phyloP scores from a whole-genome alignment of 202 grass and related monocot genomes.

The Setaria viridis region DNA sequence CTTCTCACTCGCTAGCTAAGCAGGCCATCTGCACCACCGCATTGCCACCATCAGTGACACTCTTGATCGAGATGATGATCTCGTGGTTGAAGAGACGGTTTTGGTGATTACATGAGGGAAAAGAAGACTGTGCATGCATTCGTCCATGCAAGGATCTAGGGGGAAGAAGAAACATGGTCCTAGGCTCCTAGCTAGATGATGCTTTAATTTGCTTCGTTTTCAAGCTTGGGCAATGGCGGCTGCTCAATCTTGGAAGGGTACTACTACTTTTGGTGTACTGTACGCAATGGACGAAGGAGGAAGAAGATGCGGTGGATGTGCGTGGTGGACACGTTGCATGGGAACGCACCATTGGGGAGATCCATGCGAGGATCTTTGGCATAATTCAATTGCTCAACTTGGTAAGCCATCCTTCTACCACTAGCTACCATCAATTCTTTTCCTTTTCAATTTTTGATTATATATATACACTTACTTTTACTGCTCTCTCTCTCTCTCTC shows the following conservation, averaged over 20 bases:
- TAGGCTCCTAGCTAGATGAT: background rate
- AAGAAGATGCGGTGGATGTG: conserved; percentile 15
- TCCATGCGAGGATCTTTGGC: conserved; percentile 47
- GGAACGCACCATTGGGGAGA: conserved; percentile 47
- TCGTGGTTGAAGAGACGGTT: background rate
- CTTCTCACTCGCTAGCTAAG: background rate
- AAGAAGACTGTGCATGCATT: background rate
- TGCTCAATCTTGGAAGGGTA: conserved; percentile 2
- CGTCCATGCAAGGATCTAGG: conserved; percentile 27
- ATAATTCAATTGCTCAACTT: conserved; percentile 42
- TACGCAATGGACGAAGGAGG: conserved; percentile 6
- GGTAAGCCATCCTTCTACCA: conserved; percentile 50
- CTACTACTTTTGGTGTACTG: background rate
- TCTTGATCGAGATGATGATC: background rate
- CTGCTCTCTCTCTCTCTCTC: background rate
- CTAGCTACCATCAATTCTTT: conserved; percentile 25
- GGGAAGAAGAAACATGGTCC: background rate
- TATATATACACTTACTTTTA: background rate
- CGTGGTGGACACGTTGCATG: conserved; percentile 45
- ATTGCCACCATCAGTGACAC: conserved; percentile 21
- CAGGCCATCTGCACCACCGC: background rate
- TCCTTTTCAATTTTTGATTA: background rate
- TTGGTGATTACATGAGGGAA: background rate
- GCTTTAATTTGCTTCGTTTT: background rate
- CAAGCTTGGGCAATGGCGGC: background rate